These are phyloP conservation scores for Diversispora epigaea DNA, from an alignment of 192 early-diverging fungal species.

Conservation along the genomic window DNA sequence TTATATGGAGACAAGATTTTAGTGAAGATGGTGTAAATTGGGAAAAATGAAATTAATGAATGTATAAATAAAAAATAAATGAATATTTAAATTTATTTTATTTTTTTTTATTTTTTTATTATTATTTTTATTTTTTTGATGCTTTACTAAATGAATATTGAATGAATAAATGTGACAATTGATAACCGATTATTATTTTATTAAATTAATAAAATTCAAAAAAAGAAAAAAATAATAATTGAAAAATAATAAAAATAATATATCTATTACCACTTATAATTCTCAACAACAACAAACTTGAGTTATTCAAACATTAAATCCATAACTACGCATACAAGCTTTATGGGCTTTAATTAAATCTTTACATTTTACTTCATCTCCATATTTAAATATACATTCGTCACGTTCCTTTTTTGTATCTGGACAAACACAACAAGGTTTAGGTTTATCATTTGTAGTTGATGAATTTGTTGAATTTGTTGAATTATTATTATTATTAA, in stretches of 20 bases:
- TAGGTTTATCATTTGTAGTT: conserved; percentile 44
- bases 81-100: too few species aligned
- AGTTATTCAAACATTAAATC: conserved; percentile 80
- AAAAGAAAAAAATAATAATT: too few species aligned
- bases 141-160: too few species aligned
- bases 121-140: too few species aligned
- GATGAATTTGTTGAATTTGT: neutral
- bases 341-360: conserved; percentile 86
- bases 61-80: too few species aligned
- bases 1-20: conserved; percentile 79
- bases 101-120: too few species aligned
- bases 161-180: too few species aligned
- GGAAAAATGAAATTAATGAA: neutral
- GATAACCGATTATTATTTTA: too few species aligned
- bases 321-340: conserved; percentile 87
- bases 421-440: conserved; percentile 96
- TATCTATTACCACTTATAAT: too few species aligned
- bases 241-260: too few species aligned
- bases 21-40: conserved; percentile 70
- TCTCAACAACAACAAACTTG: too few species aligned
- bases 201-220: too few species aligned
- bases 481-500: neutral
- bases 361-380: conserved; percentile 82
- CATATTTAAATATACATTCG: conserved; percentile 80
- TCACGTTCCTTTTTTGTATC: conserved; percentile 91